Evolutionary conservation across 192 early-diverging fungal genomes (phyloP).

Genomic region (Coemansia sp.): DNA sequence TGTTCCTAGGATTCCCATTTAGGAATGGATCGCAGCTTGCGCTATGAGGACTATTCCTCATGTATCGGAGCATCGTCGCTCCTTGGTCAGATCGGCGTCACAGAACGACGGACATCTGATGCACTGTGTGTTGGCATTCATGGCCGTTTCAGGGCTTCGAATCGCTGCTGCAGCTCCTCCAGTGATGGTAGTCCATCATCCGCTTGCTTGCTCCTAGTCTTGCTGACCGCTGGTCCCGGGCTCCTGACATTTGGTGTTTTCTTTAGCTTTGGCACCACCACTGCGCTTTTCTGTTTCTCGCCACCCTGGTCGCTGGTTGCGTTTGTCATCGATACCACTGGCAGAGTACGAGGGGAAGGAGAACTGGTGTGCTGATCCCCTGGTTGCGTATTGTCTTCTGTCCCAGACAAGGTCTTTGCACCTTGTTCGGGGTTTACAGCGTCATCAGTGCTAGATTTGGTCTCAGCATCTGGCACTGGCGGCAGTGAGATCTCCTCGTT

Average conservation of each 20-base stretch:
- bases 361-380: not conserved
- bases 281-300: conserved; percentile 5
- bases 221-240: not conserved
- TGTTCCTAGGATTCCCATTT: too few species aligned
- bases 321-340: too few species aligned
- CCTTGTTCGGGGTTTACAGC: not conserved
- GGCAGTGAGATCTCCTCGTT: not conserved
- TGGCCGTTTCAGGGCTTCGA: conserved; percentile 69
- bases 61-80: too few species aligned
- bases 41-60: too few species aligned
- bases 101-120: too few species aligned
- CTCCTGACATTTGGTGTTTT: not conserved
- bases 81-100: too few species aligned
- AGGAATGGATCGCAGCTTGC: too few species aligned
- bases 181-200: conserved; percentile 62
- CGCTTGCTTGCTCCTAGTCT: conserved; percentile 14
- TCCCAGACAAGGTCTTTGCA: not conserved
- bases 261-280: not conserved
- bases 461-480: not conserved
- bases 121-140: too few species aligned
- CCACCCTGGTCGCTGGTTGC: not conserved
- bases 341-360: too few species aligned
- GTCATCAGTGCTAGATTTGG: not conserved
- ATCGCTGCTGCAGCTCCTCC: conserved; percentile 73
- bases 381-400: not conserved